phyloP scores from a whole-genome alignment of 2,329 filamentous ascomycete species.

The Furcasterigmium sp. region DNA sequence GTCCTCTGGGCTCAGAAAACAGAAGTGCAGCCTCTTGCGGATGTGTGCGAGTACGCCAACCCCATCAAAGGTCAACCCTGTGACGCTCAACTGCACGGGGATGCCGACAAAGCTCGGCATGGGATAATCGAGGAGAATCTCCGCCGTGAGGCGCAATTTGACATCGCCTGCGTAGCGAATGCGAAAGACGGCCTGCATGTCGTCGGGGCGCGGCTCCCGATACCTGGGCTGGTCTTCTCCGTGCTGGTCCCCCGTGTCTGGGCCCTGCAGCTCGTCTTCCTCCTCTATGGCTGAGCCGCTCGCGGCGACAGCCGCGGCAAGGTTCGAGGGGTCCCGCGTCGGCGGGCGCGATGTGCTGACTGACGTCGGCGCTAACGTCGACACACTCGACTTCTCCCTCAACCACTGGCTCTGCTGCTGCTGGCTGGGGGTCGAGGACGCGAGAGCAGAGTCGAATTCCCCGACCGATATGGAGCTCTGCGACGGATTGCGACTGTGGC shows the following conservation, averaged over 20 bases:
- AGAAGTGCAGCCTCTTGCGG: slow-evolving; percentile 83
- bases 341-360: slow-evolving; percentile 50
- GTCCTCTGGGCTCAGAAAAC: slow-evolving; percentile 89
- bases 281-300: slow-evolving; percentile 32
- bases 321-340: slow-evolving; percentile 42
- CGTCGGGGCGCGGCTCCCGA: slow-evolving; percentile 73
- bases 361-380: slow-evolving; percentile 53
- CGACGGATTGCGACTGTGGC: slow-evolving; percentile 38
- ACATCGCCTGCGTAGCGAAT: slow-evolving; percentile 87
- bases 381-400: slow-evolving; percentile 57
- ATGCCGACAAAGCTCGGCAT: slow-evolving; percentile 98
- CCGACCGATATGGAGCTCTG: slow-evolving; percentile 41
- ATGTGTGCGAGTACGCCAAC: slow-evolving; percentile 91
- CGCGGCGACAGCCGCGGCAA: slow-evolving; percentile 18
- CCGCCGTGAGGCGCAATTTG: slow-evolving; percentile 81
- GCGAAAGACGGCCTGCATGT: slow-evolving; percentile 88
- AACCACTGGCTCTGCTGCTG: slow-evolving; percentile 20
- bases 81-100: slow-evolving; percentile 90
- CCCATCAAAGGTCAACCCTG: slow-evolving; percentile 90
- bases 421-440: background rate
- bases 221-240: slow-evolving; percentile 38
- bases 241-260: background rate
- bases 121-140: slow-evolving; percentile 94
- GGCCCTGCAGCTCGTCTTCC: slow-evolving; percentile 20
- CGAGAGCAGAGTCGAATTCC: slow-evolving; percentile 23